Evolutionary conservation across 1,284 basidiomycete genomes (phyloP).

Genomic region (Bjerkandera adusta): DNA sequence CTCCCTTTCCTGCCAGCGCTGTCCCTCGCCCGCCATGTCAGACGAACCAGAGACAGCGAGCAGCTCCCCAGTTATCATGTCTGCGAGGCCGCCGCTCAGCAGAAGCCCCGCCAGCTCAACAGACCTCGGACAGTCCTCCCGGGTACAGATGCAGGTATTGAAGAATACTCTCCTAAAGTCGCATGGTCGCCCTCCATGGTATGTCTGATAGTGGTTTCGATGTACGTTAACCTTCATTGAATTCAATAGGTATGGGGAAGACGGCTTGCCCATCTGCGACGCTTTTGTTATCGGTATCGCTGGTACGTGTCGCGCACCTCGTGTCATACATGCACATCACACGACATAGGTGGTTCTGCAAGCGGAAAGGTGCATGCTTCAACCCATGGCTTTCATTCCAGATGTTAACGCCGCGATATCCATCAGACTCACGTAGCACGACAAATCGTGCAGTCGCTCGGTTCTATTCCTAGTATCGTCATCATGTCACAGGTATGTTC

Average conservation of each 20-base stretch:
- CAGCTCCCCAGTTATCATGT: background rate
- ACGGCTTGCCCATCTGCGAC: constrained; percentile 64
- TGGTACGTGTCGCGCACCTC: constrained; percentile 50
- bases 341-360: constrained; percentile 74
- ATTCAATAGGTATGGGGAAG: constrained; percentile 64
- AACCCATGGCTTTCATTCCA: constrained; percentile 12
- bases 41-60: background rate
- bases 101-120: constrained; percentile 10
- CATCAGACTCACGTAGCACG: constrained; percentile 86
- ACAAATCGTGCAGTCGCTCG: constrained; percentile 79
- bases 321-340: constrained; percentile 8
- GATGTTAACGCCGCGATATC: constrained; percentile 9
- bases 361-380: constrained; percentile 77
- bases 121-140: constrained; percentile 3
- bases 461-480: constrained; percentile 84
- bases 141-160: constrained; percentile 25
- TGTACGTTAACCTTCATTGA: constrained; percentile 12
- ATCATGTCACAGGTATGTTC: constrained; percentile 77
- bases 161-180: constrained; percentile 85
- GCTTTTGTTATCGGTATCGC: constrained; percentile 95
- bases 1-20: too few relatives aligned
- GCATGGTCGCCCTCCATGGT: constrained; percentile 83
- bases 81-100: constrained; percentile 5
- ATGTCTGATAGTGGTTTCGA: constrained; percentile 9
- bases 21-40: background rate